Base-by-base conservation (phyloP, 1,284 basidiomycete genomes). In the Apiotrichum porosum region DNA sequence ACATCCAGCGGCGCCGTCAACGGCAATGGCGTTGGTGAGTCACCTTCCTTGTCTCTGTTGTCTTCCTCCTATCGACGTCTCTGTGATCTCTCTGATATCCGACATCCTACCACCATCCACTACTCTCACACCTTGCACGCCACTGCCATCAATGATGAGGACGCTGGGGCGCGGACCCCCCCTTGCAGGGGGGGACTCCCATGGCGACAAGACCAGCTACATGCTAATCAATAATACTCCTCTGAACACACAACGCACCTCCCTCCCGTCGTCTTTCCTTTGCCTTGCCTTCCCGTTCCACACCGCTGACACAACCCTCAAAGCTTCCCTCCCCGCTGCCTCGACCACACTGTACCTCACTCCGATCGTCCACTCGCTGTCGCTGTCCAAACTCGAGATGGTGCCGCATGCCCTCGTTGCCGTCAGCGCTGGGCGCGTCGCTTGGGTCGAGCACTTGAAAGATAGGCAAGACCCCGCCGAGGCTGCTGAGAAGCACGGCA, bases 311-410 rank as follows among this genome's bases (percentile, higher is more conserved):
- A n/a, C 17, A 26, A 21, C 26, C 19, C 18, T 19, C 36, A 22
- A 22, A 17, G 10, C 37, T 23, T 6, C 14, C 23, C 19, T 21
- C 23, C 3, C 21, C 23, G 14, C 28, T 24, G 17, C 23, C 6
- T 6, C n/a, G 19, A 18, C 51, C 17, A 62, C 53, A n/a, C 44
- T 86, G 42, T 88, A 82, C 75, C 79, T 84, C 58, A 85, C 86
- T 28, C 73, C 82, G 9, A 68, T 87, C 49, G 75, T 90, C 57
- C 85, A 82, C 62, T 83, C 86, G 0, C 61, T 75, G n/a, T 78
- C 77, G 10, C 75, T 82, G 13, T 76, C 75, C 0, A 56, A 74
- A 38, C 82, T 83, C 60, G 74, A 78, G 46, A 78, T 81, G 32
- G 73, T 81, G 28, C 78, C 81, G 2, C 69, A 71, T 21, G 80